Evolutionary conservation across 176 grass and related monocot genomes (phyloP).

Genomic region (Rhynchospora breviuscula): DNA sequence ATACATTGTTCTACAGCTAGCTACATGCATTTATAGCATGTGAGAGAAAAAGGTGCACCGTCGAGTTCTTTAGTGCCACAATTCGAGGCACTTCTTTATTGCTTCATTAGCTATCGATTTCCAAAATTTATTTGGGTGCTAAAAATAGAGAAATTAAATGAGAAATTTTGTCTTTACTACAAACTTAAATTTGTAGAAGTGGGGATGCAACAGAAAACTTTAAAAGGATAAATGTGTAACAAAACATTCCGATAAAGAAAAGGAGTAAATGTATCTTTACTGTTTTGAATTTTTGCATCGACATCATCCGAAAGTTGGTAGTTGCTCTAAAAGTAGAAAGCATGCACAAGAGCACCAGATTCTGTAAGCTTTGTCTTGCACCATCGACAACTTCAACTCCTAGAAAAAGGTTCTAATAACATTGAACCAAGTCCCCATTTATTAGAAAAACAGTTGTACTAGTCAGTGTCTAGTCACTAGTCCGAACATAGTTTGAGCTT

Average conservation of each 20-base stretch:
- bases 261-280: neutral
- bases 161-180: constrained; percentile 3
- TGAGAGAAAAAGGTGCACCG: neutral
- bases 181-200: neutral
- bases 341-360: constrained; percentile 1
- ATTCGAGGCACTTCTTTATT: constrained; percentile 8
- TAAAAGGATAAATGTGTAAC: neutral
- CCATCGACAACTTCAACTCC: neutral
- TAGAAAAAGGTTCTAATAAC: neutral
- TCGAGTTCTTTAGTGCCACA: neutral
- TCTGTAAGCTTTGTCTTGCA: neutral
- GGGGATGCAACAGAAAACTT: constrained; percentile 9
- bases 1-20: neutral
- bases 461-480: neutral
- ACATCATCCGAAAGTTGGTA: neutral
- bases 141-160: constrained; percentile 12
- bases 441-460: neutral
- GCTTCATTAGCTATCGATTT: constrained; percentile 1
- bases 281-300: neutral
- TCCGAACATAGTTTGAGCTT: neutral
- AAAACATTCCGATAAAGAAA: neutral
- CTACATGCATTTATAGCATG: neutral
- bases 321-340: constrained; percentile 12
- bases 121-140: neutral
- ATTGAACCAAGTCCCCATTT: neutral